phyloP scores from a whole-genome alignment of 2,329 filamentous ascomycete genomes.

The Xylariales sp. region DNA sequence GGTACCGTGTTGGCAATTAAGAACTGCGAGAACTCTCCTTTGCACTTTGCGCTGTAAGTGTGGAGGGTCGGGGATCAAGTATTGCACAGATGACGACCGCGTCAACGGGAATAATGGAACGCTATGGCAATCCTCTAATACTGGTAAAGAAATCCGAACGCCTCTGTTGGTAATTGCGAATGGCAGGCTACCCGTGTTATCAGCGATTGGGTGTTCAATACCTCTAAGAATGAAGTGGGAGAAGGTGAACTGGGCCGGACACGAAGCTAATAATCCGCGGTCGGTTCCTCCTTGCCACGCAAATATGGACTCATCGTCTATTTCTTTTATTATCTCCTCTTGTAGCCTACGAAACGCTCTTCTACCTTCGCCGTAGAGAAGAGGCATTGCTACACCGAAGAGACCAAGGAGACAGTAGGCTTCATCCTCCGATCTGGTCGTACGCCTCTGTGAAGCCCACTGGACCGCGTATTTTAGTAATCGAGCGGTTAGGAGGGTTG shows the following conservation, averaged over 20 bases:
- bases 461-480: constrained; percentile 28
- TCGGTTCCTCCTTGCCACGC: constrained; percentile 36
- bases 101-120: constrained; percentile 10
- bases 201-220: neutral
- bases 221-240: constrained; percentile 13
- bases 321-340: constrained; percentile 31
- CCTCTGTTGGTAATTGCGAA: constrained; percentile 20
- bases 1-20: constrained; percentile 16
- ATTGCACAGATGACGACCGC: constrained; percentile 8
- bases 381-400: constrained; percentile 19
- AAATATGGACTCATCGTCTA: constrained; percentile 44
- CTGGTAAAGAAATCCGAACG: constrained; percentile 14
- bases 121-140: constrained; percentile 10
- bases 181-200: neutral
- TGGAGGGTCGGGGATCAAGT: constrained; percentile 16
- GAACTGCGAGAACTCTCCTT: constrained; percentile 16
- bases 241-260: constrained; percentile 23
- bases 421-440: constrained; percentile 24
- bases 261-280: constrained; percentile 21
- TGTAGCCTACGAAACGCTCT: constrained; percentile 21
- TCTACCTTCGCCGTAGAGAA: constrained; percentile 26
- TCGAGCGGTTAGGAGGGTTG: neutral
- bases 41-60: constrained; percentile 2
- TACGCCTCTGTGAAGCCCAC: constrained; percentile 20
- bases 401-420: constrained; percentile 24